These are phyloP conservation scores for Beauveria medogensis DNA, from an alignment of 2,329 filamentous ascomycete genomes.

Conservation along the genomic window DNA sequence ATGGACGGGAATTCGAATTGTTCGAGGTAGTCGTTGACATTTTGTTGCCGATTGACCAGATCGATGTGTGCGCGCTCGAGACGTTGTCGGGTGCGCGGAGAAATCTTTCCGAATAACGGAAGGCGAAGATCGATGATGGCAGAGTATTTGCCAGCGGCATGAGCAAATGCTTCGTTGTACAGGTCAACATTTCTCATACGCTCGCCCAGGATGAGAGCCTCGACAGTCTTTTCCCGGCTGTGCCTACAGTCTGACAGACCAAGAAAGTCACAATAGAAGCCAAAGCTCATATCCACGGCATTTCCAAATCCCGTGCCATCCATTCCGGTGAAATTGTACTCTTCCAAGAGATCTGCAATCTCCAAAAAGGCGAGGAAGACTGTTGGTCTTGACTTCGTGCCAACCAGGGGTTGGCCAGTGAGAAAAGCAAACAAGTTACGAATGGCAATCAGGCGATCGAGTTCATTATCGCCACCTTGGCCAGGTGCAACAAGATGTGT, in stretches of 20 bases:
- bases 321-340: slow-evolving; percentile 49
- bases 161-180: slow-evolving; percentile 87
- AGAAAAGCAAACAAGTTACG: slow-evolving; percentile 61
- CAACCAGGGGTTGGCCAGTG: slow-evolving; percentile 54
- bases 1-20: slow-evolving; percentile 88
- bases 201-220: slow-evolving; percentile 84
- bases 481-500: slow-evolving; percentile 27
- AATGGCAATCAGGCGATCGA: slow-evolving; percentile 49
- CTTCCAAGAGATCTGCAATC: slow-evolving; percentile 44
- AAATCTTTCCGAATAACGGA: slow-evolving; percentile 63
- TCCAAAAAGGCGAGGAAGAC: slow-evolving; percentile 47
- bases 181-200: slow-evolving; percentile 72
- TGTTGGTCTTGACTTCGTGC: slow-evolving; percentile 43
- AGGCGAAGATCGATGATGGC: slow-evolving; percentile 59
- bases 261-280: slow-evolving; percentile 69
- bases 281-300: slow-evolving; percentile 56
- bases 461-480: slow-evolving; percentile 28
- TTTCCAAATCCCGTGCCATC: slow-evolving; percentile 53
- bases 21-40: slow-evolving; percentile 64
- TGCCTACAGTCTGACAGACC: slow-evolving; percentile 69
- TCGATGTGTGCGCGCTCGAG: slow-evolving; percentile 77
- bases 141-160: slow-evolving; percentile 80
- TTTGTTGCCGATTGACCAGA: slow-evolving; percentile 62
- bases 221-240: slow-evolving; percentile 81
- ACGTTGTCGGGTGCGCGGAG: slow-evolving; percentile 63